Conservation (phyloP, 2,329 filamentous ascomycete species). For the Claviceps arundinis region DNA sequence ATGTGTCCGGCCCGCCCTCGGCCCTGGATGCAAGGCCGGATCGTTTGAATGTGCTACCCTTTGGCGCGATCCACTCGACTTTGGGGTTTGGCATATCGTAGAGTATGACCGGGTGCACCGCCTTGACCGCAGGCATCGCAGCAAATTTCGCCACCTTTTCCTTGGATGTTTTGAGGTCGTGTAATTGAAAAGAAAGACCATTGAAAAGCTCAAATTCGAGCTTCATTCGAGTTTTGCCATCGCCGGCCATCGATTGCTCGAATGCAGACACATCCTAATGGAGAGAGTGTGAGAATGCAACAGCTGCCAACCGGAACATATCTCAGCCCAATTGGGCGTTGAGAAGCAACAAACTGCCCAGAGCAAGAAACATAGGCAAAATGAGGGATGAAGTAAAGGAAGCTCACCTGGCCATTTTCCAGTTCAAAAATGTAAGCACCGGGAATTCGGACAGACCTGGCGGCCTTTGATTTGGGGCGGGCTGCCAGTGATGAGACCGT, state of each 20-base stretch:
- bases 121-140: constrained; percentile 30
- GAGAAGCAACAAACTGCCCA: not conserved
- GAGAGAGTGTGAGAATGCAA: not conserved
- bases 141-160: constrained; percentile 27
- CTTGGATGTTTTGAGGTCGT: constrained; percentile 30
- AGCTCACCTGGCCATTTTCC: constrained; percentile 8
- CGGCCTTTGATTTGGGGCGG: not conserved
- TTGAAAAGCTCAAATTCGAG: constrained; percentile 39
- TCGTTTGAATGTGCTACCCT: constrained; percentile 12
- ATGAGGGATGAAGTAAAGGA: not conserved
- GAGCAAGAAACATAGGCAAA: too few species aligned
- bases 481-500: constrained; percentile 6
- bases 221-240: constrained; percentile 32
- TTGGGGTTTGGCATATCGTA: constrained; percentile 32
- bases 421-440: constrained; percentile 14
- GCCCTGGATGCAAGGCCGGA: constrained; percentile 9
- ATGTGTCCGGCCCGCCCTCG: constrained; percentile 21
- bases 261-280: constrained; percentile 8
- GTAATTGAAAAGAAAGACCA: constrained; percentile 39
- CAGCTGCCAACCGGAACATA: not conserved
- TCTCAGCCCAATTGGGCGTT: not conserved
- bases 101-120: constrained; percentile 33
- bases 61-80: constrained; percentile 28
- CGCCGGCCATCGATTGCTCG: constrained; percentile 11
- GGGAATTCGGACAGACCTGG: constrained; percentile 6